These are phyloP conservation scores for Salix purpurea DNA, from an alignment of 345 rosid species.

Conservation along the genomic window DNA sequence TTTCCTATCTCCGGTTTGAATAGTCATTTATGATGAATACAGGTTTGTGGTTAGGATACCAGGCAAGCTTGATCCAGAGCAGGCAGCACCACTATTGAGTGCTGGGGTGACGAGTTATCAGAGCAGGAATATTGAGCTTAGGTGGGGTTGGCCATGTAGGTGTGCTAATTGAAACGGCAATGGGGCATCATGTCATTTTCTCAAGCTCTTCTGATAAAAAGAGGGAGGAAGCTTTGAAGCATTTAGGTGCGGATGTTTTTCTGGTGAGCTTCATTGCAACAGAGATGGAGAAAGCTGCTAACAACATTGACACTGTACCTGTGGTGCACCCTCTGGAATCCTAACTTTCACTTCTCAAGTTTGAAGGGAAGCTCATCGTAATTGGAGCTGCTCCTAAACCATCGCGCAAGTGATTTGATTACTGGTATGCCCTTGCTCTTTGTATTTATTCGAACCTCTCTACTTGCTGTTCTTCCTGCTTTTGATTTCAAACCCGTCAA, in stretches of 20 bases:
- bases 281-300: conserved; percentile 36
- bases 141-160: conserved; percentile 61
- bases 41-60: conserved; percentile 55
- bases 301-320: conserved; percentile 44
- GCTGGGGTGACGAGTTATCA: conserved; percentile 46
- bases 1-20: neutral
- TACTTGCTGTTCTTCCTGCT: too few species aligned
- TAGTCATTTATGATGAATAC: neutral
- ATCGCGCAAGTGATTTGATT: conserved; percentile 33
- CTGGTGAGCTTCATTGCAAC: conserved; percentile 38
- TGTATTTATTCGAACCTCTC: neutral
- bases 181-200: conserved; percentile 55
- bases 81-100: conserved; percentile 48
- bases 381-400: conserved; percentile 43
- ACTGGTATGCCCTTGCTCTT: conserved; percentile 21
- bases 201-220: conserved; percentile 52
- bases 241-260: conserved; percentile 43
- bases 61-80: conserved; percentile 40
- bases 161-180: conserved; percentile 51
- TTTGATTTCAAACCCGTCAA: too few species aligned
- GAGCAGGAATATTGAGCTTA: conserved; percentile 43
- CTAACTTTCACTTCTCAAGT: conserved; percentile 39
- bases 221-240: conserved; percentile 46
- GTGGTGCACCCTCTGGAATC: conserved; percentile 39
- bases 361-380: conserved; percentile 40